Conservation (phyloP, 805 yeast species). For the Kuraishia capsulata region DNA sequence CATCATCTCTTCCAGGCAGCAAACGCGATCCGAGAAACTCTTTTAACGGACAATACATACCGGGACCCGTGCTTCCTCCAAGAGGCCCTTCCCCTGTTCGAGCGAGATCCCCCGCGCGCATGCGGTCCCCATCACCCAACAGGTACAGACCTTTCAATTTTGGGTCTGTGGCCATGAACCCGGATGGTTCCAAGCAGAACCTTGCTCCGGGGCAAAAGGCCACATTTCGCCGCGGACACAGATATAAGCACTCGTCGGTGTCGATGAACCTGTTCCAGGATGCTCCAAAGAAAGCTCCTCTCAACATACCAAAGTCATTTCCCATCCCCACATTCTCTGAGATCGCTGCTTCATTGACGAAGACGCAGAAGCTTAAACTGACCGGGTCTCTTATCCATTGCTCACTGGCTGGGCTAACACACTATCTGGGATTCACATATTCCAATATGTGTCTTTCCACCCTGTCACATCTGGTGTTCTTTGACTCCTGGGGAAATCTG, state of each 20-base stretch:
- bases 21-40: background rate
- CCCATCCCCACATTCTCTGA: constrained; percentile 70
- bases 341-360: constrained; percentile 47
- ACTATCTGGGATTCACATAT: constrained; percentile 48
- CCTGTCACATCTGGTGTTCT: constrained; percentile 77
- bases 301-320: constrained; percentile 50
- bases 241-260: constrained; percentile 92
- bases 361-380: constrained; percentile 49
- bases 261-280: constrained; percentile 94
- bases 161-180: constrained; percentile 34
- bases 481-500: constrained; percentile 74
- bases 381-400: constrained; percentile 54
- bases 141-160: constrained; percentile 53
- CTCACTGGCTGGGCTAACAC: constrained; percentile 42
- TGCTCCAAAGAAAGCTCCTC: constrained; percentile 66
- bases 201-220: constrained; percentile 30
- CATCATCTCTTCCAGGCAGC: background rate
- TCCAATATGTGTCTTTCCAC: constrained; percentile 59
- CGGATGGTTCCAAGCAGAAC: constrained; percentile 13
- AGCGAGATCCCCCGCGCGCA: constrained; percentile 16
- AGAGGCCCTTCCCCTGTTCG: constrained; percentile 16
- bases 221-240: constrained; percentile 84
- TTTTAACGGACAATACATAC: constrained; percentile 8
- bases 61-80: constrained; percentile 12
- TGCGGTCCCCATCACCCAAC: constrained; percentile 23